Base-by-base conservation (phyloP, 768 basidiomycete species). In the Sporobolomyces pararoseus region DNA sequence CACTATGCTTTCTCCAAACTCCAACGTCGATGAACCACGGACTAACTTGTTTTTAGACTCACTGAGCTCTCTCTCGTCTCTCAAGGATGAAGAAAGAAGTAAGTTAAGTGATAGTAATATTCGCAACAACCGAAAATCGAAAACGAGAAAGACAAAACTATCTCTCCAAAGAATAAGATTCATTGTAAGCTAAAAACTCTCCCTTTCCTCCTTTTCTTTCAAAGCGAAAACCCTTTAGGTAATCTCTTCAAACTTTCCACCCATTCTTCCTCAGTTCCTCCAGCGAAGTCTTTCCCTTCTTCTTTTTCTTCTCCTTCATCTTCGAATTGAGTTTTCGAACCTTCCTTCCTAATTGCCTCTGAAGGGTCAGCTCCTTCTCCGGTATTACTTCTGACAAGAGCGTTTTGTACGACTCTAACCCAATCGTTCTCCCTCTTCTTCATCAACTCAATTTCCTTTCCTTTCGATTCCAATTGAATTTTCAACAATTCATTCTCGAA, bases 231-330 rank as follows among this genome's bases (percentile, higher is more conserved):
- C 14, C 31, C 60, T 32, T 13, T 34, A 52, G 34, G 54, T 37
- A 1, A 44, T 62, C 29, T 51, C 50, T 51, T 62, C 50, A 52
- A 58, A 52, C 4, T 53, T 35, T 4, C 51, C 50, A 16, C 66
- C 66, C 0, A 61, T 68, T 39, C 21, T 52, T 58, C 66, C 31
- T 68, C 60, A 21, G 59, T 68, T 17, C 4, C 60, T 6, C 47
- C 12, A 47, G 4, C 27, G 31, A 25, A 21, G 6, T 23, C 25
- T 27, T 10, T n/a, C 23, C 19, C 46, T n/a, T n/a, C n/a, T n/a
- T n/a, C n/a, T 17, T 49, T 17, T n/a, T 39, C 37, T 12, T n/a
- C 34, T 21, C 2, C 50, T 19, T 42, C 62, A 7, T 53, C 62
- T 16, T 17, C 62, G 2, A 37, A 52, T 35, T 27, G n/a, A 17